phyloP scores from a whole-genome alignment of 2,329 filamentous ascomycete genomes.

The Fusarium setosum region DNA sequence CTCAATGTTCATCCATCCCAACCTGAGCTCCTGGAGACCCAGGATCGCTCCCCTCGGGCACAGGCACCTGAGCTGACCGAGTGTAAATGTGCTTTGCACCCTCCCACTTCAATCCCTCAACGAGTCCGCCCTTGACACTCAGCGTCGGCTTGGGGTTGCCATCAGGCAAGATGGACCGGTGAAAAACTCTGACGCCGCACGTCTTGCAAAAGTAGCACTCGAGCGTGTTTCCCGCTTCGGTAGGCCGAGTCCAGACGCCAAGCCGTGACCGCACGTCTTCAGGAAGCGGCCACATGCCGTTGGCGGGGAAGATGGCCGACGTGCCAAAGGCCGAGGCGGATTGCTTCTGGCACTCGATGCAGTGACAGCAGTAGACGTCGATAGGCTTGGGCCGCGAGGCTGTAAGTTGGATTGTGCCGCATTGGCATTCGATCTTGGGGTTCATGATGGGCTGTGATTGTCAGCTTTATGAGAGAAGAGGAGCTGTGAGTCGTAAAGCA shows the following conservation, averaged over 20 bases:
- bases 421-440: constrained; percentile 51
- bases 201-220: constrained; percentile 56
- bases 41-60: constrained; percentile 51
- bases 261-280: constrained; percentile 47
- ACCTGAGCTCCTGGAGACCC: constrained; percentile 23
- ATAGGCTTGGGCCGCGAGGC: constrained; percentile 49
- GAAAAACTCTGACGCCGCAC: constrained; percentile 61
- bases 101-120: constrained; percentile 55
- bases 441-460: constrained; percentile 26
- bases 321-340: constrained; percentile 59
- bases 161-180: constrained; percentile 53
- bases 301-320: constrained; percentile 55
- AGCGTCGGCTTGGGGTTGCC: constrained; percentile 51
- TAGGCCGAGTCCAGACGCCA: constrained; percentile 51
- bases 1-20: not conserved
- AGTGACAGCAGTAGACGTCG: constrained; percentile 58
- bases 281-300: constrained; percentile 54
- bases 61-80: constrained; percentile 55
- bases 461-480: not conserved
- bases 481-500: not conserved
- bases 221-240: constrained; percentile 54
- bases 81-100: constrained; percentile 58
- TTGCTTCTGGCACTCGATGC: constrained; percentile 58
- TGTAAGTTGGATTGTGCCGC: constrained; percentile 51
- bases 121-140: constrained; percentile 59